Evolutionary conservation across 257 asterid species (phyloP), one percentile per base, ranked within the genome.

Genomic region (Petrea volubilis): DNA sequence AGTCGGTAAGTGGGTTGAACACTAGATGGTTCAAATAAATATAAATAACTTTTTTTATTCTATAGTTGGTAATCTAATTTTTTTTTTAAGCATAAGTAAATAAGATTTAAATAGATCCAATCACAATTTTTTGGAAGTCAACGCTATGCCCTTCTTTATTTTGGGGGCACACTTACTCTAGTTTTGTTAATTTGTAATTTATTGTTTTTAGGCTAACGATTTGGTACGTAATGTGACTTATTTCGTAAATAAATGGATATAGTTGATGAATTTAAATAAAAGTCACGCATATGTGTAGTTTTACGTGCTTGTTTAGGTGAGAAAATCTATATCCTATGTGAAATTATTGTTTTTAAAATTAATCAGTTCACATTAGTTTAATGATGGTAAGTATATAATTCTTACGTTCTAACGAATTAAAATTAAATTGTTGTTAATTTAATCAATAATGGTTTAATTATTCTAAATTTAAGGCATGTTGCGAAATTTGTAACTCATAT

Each of bases 11-110:
- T n/a, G n/a, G n/a, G n/a, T n/a, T n/a, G n/a, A n/a, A n/a, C n/a
- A n/a, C n/a, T n/a, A n/a, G n/a, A n/a, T n/a, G n/a, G n/a, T n/a
- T n/a, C n/a, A n/a, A 33, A 2, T 33, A 2, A 33, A 33, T 33
- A n/a, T n/a, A n/a, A n/a, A n/a, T 1, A 0, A 12, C 18, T 7
- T 21, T 20, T 2, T 70, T 74, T 55, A 49, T 53, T 60, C 55
- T 75, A 33, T 33, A 75, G 68, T 79, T 56, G 78, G 78, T 81
- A 41, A 56, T 60, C 80, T 74, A 67, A 70, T 52, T 62, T 59
- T 27, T 31, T 31, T 31, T 31, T 38, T 38, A n/a, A n/a, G n/a
- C n/a, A n/a, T n/a, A n/a, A n/a, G n/a, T 38, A 28, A 69, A 56
- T 41, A 8, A 31, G 51, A 60, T 5, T 38, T 38, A 38, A 38